Evolutionary conservation across 2,329 filamentous ascomycete genomes (phyloP).

Genomic region (Stagonosporopsis rhizophila): DNA sequence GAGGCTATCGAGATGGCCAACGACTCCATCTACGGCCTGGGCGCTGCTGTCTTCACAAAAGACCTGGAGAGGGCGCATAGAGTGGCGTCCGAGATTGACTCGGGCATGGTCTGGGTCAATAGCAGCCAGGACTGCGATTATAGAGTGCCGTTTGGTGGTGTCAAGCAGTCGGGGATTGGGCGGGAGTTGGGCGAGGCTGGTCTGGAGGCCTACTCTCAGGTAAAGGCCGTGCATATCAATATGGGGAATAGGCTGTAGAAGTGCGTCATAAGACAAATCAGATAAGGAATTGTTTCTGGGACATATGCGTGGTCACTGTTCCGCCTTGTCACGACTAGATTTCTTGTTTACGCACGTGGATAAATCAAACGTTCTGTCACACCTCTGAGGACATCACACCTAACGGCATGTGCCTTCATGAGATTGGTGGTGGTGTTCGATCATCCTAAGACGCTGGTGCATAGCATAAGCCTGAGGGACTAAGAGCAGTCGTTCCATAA

Average conservation of each 20-base stretch:
- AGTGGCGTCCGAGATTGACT: constrained; percentile 51
- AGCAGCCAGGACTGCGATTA: constrained; percentile 41
- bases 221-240: constrained; percentile 23
- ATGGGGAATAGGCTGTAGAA: constrained; percentile 19
- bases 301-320: neutral
- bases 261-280: neutral
- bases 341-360: no score
- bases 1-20: constrained; percentile 18
- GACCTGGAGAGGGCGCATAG: constrained; percentile 48
- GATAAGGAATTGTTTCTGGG: neutral
- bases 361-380: no score
- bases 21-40: constrained; percentile 43
- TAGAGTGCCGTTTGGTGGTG: constrained; percentile 52
- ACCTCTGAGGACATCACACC: no score
- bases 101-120: constrained; percentile 52
- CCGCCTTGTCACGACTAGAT: no score
- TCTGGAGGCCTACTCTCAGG: constrained; percentile 19
- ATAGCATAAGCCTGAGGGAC: no score
- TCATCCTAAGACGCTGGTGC: no score
- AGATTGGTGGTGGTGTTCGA: no score
- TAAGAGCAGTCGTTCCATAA: no score
- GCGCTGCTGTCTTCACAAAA: constrained; percentile 79
- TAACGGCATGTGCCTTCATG: no score
- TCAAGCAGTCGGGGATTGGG: constrained; percentile 65
- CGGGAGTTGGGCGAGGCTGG: constrained; percentile 58